Conservation (phyloP, 352 stramenopile genomes). For the Phytophthora vignae region DNA sequence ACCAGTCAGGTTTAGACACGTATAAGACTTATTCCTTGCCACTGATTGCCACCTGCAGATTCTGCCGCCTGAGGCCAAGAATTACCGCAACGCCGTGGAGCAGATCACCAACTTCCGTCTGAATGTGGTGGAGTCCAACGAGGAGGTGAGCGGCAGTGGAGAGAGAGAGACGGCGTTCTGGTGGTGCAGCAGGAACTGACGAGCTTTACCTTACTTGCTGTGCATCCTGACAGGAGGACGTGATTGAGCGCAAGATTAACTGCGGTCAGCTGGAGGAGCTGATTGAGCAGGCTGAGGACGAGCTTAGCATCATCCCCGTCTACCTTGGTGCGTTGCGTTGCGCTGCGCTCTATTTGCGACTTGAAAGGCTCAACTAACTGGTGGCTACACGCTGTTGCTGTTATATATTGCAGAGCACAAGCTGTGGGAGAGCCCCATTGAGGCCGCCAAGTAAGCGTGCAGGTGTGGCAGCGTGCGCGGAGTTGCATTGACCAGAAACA, state of each 20-base stretch:
- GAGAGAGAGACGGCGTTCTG: slow-evolving; percentile 10
- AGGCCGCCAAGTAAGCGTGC: slow-evolving; percentile 38
- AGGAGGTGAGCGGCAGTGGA: slow-evolving; percentile 60
- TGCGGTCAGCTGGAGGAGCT: slow-evolving; percentile 90
- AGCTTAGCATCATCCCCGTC: slow-evolving; percentile 86
- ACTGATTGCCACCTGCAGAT: slow-evolving; percentile 39
- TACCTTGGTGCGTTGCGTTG: slow-evolving; percentile 70
- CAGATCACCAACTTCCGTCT: slow-evolving; percentile 89
- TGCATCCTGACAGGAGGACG: slow-evolving; percentile 55
- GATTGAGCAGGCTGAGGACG: slow-evolving; percentile 88
- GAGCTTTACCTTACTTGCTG: neutral
- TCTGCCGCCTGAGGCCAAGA: slow-evolving; percentile 70
- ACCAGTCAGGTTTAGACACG: neutral
- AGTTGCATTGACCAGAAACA: neutral
- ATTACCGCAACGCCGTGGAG: slow-evolving; percentile 83
- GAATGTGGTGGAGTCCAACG: slow-evolving; percentile 73
- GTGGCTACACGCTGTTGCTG: slow-evolving; percentile 1
- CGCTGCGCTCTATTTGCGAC: neutral
- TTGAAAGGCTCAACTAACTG: slow-evolving; percentile 1
- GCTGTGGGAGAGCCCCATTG: slow-evolving; percentile 83
- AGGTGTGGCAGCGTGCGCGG: neutral
- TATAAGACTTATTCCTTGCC: neutral
- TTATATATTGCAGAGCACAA: slow-evolving; percentile 70
- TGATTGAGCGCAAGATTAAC: slow-evolving; percentile 89
- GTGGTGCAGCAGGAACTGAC: slow-evolving; percentile 17